A percentile compares a stretch with the other conserved stretches of the same genome.
phyloP scores from a whole-genome alignment of 2,329 filamentous ascomycete species.

The Colletotrichum euphorbiae region DNA sequence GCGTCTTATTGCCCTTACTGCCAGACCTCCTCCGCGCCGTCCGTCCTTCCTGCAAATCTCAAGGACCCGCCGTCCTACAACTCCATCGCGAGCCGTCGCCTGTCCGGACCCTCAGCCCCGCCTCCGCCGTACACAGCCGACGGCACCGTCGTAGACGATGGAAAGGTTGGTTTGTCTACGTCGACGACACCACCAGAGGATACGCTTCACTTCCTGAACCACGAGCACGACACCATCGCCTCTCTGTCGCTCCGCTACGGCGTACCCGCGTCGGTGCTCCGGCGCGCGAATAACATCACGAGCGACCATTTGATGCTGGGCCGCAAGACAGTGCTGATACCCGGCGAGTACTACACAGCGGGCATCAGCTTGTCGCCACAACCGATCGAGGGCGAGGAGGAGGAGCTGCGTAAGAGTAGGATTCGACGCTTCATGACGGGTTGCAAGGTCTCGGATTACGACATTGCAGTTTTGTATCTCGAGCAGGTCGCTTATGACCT shows the following conservation, averaged over 20 bases:
- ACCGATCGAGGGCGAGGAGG: slow-evolving; percentile 80
- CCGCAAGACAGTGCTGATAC: slow-evolving; percentile 77
- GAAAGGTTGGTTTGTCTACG: slow-evolving; percentile 45
- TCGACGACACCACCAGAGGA: slow-evolving; percentile 61
- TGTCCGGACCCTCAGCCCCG: slow-evolving; percentile 45
- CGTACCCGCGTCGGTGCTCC: slow-evolving; percentile 72
- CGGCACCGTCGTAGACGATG: slow-evolving; percentile 39
- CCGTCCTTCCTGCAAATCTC: slow-evolving; percentile 70
- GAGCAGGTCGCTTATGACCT: slow-evolving; percentile 77
- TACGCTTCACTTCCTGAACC: slow-evolving; percentile 80
- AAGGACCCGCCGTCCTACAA: slow-evolving; percentile 76
- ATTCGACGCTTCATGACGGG: slow-evolving; percentile 83
- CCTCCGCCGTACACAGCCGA: slow-evolving; percentile 54
- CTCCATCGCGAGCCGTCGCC: slow-evolving; percentile 43
- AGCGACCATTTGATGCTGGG: slow-evolving; percentile 78
- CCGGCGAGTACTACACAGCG: slow-evolving; percentile 75
- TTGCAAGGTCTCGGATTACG: slow-evolving; percentile 82
- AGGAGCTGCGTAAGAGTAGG: slow-evolving; percentile 76
- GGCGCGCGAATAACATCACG: slow-evolving; percentile 75
- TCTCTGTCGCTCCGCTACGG: slow-evolving; percentile 79
- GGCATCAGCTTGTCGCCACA: slow-evolving; percentile 75
- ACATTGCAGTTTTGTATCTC: slow-evolving; percentile 80
- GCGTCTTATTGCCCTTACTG: slow-evolving; percentile 78
- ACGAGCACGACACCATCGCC: slow-evolving; percentile 73
- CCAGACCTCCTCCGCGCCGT: slow-evolving; percentile 74